Percentiles rank a stretch among this genome's conserved stretches.
phyloP scores from a whole-genome alignment of 202 grass and related monocot genomes.

The Brachypodium distachyon region DNA sequence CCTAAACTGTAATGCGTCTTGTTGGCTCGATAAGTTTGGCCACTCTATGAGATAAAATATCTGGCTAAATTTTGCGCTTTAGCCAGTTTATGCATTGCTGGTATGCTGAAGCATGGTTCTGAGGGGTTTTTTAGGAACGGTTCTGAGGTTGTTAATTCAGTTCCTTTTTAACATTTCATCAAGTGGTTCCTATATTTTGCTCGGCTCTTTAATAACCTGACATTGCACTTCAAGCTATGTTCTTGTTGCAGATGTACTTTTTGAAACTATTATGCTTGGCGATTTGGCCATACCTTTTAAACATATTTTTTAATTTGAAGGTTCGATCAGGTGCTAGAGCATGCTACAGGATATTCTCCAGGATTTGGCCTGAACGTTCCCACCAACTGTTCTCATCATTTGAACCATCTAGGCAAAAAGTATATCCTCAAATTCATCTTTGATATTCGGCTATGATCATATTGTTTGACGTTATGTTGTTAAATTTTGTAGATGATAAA shows the following conservation, averaged over 20 bases:
- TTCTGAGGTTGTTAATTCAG: background rate
- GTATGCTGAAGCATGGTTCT: background rate
- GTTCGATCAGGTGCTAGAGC: conserved; percentile 75
- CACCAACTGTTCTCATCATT: conserved; percentile 70
- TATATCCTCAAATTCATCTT: conserved; percentile 34
- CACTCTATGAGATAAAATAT: background rate
- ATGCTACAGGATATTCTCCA: conserved; percentile 77
- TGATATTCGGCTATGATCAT: background rate
- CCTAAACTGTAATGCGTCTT: background rate
- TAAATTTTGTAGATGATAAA: conserved; percentile 62
- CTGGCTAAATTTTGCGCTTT: background rate
- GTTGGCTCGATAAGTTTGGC: background rate
- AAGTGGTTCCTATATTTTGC: background rate
- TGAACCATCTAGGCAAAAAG: conserved; percentile 84
- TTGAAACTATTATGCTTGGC: background rate
- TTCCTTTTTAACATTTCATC: background rate
- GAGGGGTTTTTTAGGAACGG: background rate
- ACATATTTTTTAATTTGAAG: conserved; percentile 21
- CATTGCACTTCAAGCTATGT: background rate
- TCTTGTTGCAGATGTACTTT: background rate
- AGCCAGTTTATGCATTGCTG: background rate
- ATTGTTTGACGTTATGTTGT: conserved; percentile 19
- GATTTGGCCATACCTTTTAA: conserved; percentile 4
- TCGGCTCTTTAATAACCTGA: background rate
- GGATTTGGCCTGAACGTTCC: conserved; percentile 73